phyloP scores from a whole-genome alignment of 352 stramenopile species.

The Halophytophthora batemanensis region DNA sequence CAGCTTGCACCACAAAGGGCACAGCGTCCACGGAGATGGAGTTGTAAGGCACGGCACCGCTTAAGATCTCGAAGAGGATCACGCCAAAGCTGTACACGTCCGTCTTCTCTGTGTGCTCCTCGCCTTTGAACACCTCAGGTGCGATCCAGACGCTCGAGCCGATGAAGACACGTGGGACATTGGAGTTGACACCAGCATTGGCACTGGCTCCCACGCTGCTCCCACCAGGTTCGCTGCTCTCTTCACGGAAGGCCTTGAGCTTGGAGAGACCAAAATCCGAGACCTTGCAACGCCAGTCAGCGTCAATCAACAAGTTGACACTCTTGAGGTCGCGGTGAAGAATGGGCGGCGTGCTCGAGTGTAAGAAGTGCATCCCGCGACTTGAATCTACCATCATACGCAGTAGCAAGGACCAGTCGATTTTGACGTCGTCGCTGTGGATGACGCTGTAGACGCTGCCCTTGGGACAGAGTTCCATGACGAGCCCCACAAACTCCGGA shows the following conservation, averaged over 20 bases:
- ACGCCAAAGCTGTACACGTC: constrained; percentile 89
- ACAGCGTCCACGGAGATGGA: constrained; percentile 81
- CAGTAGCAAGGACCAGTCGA: constrained; percentile 85
- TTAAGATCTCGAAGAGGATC: constrained; percentile 76
- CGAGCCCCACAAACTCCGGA: constrained; percentile 80
- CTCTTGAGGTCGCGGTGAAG: constrained; percentile 90
- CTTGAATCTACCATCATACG: constrained; percentile 87
- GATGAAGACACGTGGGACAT: constrained; percentile 51
- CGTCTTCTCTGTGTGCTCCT: constrained; percentile 84
- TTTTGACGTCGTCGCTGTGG: constrained; percentile 67
- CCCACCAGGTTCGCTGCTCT: constrained; percentile 37
- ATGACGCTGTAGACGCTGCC: constrained; percentile 84
- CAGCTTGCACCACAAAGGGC: constrained; percentile 73
- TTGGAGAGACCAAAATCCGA: constrained; percentile 88
- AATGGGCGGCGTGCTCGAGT: constrained; percentile 86
- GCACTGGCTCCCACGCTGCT: constrained; percentile 1
- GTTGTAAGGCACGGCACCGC: constrained; percentile 61
- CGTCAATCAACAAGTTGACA: constrained; percentile 87
- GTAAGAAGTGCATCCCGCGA: constrained; percentile 89
- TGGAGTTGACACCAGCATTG: constrained; percentile 21
- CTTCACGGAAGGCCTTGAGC: constrained; percentile 73
- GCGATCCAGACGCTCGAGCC: constrained; percentile 90
- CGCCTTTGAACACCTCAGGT: constrained; percentile 86
- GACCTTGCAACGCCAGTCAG: constrained; percentile 88
- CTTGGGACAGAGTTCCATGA: constrained; percentile 89